Evolutionary conservation across 441 rosid genomes (phyloP), one percentile per base, ranked within the genome.

Genomic region (Capsella rubella): DNA sequence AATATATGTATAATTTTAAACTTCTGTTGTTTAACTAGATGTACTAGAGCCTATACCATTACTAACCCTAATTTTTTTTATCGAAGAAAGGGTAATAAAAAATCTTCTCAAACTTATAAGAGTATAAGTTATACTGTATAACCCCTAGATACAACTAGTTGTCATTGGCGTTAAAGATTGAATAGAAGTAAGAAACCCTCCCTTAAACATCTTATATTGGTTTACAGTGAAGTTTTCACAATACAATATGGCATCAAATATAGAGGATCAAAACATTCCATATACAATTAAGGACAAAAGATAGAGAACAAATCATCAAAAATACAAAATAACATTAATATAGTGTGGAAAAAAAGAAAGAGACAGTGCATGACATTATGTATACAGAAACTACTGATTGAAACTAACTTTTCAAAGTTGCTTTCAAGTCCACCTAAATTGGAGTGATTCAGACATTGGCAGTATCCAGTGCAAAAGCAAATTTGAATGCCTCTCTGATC

Each of bases 381-480:
- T 18, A 52, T 53, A 37, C 11, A 43, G 15, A 61, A 53, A 55
- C 42, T 34, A 52, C 37, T 13, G 29, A 55, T 2, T 27, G 63
- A 16, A 75, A 52, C 27, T 49, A 68, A 57, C 34, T 59, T 61
- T 59, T 61, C 69, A 74, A 60, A 74, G 78, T 27, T 60, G 57
- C 69, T 68, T 35, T 75, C 64, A 43, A 60, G 27, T 68, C 64
- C 74, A 61, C 64, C 15, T 46, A 52, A 51, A 52, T 61, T 62
- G 74, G 79, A 34, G 51, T 68, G 70, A 54, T 69, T 51, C 47
- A 70, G 69, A 51, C 63, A 59, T 60, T 60, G 69, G 60, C 72
- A 73, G 65, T 39, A 43, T 56, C 63, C 32, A 42, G 39, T 34
- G 21, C 32, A 25, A 53, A 68, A 75, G 79, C 27, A 67, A 9